Base-by-base conservation (phyloP, 1,284 basidiomycete genomes). In the Cryptococcus neoformans region DNA sequence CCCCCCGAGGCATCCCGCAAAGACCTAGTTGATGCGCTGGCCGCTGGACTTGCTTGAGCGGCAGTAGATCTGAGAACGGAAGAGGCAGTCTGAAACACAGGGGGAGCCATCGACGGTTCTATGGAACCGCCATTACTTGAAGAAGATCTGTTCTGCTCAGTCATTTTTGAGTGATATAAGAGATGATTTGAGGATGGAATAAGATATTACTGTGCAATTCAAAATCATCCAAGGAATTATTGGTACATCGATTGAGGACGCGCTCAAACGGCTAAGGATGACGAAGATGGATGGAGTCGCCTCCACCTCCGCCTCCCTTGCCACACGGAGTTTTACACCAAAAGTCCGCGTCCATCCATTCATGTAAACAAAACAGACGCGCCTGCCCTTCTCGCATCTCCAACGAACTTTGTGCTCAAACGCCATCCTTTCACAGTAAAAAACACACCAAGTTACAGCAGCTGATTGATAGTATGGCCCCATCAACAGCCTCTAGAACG, bases 81-180 rank as follows among this genome's bases (percentile, higher is more conserved):
- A 1, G 64, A 63, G 14, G 68, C 67, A 8, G 59, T 41, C 52
- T 65, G 62, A 44, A 68, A 68, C 16, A 56, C 60, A 39, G 63
- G 56, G 28, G 62, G 57, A 5, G 56, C 55, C 61, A 63, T 63
- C 6, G 44, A 17, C 16, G 45, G 28, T 28, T 4, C 28, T 28
- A 28, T 28, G 3, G 28, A 28, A 28, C 28, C 28, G 4, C 28
- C 28, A 28, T 28, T 28, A 28, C 28, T 28, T 28, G 28, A 28
- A 28, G 28, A 28, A 4, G 28, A 28, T 28, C 28, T 28, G 28
- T 28, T 28, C 28, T 28, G 28, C 28, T 28, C 28, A 28, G 28
- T 28, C 28, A 28, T 28, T 28, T 4, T 4, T 28, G 28, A 28
- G 28, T 28, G 28, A 3, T 28, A 28, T 28, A 28, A 28, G 28